phyloP scores from a whole-genome alignment of 495 filamentous ascomycete genomes.

The Aspergillus campestris region DNA sequence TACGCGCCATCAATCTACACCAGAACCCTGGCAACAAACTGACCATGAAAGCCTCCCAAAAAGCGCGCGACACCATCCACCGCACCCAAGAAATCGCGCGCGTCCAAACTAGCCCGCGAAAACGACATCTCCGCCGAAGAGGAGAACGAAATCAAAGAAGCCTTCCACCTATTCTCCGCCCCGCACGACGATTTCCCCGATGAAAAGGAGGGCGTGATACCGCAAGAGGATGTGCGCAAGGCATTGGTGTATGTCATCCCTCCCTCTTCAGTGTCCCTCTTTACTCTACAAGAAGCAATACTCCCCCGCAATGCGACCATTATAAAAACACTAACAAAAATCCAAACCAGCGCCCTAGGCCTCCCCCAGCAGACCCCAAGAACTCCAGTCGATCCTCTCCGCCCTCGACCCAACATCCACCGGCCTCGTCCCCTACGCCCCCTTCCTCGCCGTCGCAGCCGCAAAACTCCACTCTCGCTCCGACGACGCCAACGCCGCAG shows the following conservation, averaged over 20 bases:
- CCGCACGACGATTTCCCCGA: constrained; percentile 49
- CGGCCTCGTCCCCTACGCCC: constrained; percentile 63
- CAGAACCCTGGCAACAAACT: background rate
- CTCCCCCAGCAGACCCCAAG: constrained; percentile 51
- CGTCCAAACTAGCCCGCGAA: constrained; percentile 82
- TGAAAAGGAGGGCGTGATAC: constrained; percentile 66
- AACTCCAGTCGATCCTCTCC: constrained; percentile 65
- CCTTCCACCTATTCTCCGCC: constrained; percentile 69
- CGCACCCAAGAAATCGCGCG: constrained; percentile 41
- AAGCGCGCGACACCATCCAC: constrained; percentile 26
- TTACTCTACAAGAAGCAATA: background rate
- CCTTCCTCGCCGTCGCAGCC: constrained; percentile 79
- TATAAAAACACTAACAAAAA: background rate
- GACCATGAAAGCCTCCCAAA: constrained; percentile 27
- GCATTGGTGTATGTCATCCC: constrained; percentile 60
- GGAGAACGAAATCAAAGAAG: constrained; percentile 84
- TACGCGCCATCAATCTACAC: background rate
- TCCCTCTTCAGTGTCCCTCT: constrained; percentile 1
- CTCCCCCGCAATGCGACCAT: background rate
- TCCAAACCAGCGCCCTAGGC: constrained; percentile 55
- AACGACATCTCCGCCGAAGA: constrained; percentile 74
- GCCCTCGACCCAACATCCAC: constrained; percentile 73
- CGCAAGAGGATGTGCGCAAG: constrained; percentile 68
- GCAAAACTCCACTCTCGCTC: constrained; percentile 58
- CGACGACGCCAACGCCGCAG: constrained; percentile 48